Conservation (phyloP, 495 filamentous ascomycete genomes). For the Aspergillus homomorphus region DNA sequence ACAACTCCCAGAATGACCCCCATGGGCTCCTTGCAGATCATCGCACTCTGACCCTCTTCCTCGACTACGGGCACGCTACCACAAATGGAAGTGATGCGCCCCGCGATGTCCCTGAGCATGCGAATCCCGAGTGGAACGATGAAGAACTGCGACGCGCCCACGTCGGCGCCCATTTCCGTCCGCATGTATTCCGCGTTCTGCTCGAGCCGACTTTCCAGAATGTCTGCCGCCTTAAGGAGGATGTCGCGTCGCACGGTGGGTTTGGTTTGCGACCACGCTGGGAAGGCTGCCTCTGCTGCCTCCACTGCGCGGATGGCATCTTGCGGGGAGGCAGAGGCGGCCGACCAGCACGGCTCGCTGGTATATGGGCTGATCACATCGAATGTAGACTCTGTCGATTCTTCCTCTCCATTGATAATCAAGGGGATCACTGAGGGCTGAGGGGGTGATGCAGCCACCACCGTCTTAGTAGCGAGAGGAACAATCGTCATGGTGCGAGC, state of each 20-base stretch:
- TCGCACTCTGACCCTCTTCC: conserved; percentile 55
- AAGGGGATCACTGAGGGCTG: conserved; percentile 54
- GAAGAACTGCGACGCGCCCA: conserved; percentile 49
- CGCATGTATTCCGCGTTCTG: conserved; percentile 61
- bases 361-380: conserved; percentile 66
- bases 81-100: conserved; percentile 57
- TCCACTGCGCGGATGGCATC: conserved; percentile 63
- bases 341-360: conserved; percentile 59
- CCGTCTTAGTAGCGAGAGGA: neutral
- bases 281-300: conserved; percentile 66
- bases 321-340: conserved; percentile 56
- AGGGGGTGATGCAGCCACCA: conserved; percentile 12
- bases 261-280: conserved; percentile 65
- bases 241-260: conserved; percentile 65
- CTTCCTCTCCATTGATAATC: conserved; percentile 67
- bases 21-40: conserved; percentile 74
- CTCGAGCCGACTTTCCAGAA: conserved; percentile 58
- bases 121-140: conserved; percentile 58
- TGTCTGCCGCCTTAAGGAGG: conserved; percentile 66
- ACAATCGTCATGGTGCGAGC: neutral
- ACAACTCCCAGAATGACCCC: conserved; percentile 80
- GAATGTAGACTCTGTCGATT: conserved; percentile 54
- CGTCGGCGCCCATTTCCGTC: conserved; percentile 66
- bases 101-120: conserved; percentile 68
- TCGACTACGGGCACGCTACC: conserved; percentile 61